phyloP scores from a whole-genome alignment of 2,329 filamentous ascomycete species.

The Thielaviopsis ethacetica region DNA sequence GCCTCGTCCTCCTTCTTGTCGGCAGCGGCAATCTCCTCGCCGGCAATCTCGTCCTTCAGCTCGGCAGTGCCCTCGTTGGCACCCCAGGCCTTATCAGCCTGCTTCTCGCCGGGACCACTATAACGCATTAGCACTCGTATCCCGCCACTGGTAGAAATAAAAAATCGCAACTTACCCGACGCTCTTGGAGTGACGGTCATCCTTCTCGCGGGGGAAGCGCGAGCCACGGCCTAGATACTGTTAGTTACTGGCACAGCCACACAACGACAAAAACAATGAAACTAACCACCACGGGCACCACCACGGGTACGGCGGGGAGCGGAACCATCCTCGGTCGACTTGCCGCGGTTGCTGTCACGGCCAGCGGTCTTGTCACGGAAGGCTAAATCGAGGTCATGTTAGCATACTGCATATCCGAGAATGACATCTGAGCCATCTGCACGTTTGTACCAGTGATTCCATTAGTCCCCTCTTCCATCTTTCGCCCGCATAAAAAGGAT shows the following conservation, averaged over 20 bases:
- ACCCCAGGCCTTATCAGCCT: slow-evolving; percentile 81
- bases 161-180: slow-evolving; percentile 32
- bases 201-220: slow-evolving; percentile 34
- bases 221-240: slow-evolving; percentile 34
- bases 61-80: slow-evolving; percentile 65
- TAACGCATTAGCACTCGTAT: slow-evolving; percentile 14
- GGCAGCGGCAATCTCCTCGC: slow-evolving; percentile 70
- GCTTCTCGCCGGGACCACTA: slow-evolving; percentile 59
- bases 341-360: slow-evolving; percentile 64
- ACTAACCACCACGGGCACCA: slow-evolving; percentile 42
- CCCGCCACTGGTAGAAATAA: neutral
- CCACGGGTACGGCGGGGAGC: slow-evolving; percentile 39
- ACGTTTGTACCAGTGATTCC: neutral
- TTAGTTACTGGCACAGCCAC: neutral
- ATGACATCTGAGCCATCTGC: neutral
- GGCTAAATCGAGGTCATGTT: slow-evolving; percentile 32
- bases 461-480: neutral
- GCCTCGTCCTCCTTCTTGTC: slow-evolving; percentile 56
- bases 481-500: neutral
- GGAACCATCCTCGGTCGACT: slow-evolving; percentile 51
- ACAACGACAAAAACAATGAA: neutral
- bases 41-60: slow-evolving; percentile 81
- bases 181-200: slow-evolving; percentile 39
- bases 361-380: slow-evolving; percentile 82
- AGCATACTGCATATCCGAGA: neutral